phyloP scores from a whole-genome alignment of 352 stramenopile genomes.

The Pythium diclinum region DNA sequence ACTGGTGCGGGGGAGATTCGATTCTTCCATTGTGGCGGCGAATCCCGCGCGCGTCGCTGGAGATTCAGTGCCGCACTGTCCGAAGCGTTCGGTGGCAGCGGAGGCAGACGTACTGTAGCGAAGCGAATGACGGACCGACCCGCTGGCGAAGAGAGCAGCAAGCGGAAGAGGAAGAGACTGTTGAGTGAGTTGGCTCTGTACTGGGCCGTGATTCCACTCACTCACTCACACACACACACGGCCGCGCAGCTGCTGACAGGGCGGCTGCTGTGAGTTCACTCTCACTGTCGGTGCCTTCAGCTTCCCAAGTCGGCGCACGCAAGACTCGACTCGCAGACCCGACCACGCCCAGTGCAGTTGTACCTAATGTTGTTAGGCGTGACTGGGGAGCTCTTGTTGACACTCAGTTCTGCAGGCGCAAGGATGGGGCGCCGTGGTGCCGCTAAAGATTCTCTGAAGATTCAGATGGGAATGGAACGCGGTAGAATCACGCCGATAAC shows the following conservation, averaged over 20 bases:
- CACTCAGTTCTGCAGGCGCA: neutral
- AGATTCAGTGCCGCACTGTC: slow-evolving; percentile 1
- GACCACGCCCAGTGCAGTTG: neutral
- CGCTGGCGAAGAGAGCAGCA: neutral
- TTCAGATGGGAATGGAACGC: slow-evolving; percentile 11
- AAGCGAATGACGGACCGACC: neutral
- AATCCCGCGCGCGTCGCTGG: slow-evolving; percentile 15
- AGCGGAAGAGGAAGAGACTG: neutral
- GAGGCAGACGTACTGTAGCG: too few relatives aligned
- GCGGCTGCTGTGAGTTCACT: neutral
- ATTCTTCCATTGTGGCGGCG: slow-evolving; percentile 20
- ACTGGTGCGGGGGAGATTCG: slow-evolving; percentile 19
- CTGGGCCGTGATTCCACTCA: neutral
- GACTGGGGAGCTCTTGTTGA: slow-evolving; percentile 1
- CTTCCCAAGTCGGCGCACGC: neutral
- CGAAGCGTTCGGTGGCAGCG: neutral
- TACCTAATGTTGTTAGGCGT: neutral
- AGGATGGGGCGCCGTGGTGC: slow-evolving; percentile 11
- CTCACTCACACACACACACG: neutral
- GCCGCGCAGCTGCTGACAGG: neutral
- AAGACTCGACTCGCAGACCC: neutral
- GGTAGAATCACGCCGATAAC: neutral
- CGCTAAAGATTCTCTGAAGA: slow-evolving; percentile 26
- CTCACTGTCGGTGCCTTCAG: neutral
- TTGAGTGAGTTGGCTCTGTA: neutral